Conservation (phyloP, 331 rosid species). For the Erythrophleum ivorense region DNA sequence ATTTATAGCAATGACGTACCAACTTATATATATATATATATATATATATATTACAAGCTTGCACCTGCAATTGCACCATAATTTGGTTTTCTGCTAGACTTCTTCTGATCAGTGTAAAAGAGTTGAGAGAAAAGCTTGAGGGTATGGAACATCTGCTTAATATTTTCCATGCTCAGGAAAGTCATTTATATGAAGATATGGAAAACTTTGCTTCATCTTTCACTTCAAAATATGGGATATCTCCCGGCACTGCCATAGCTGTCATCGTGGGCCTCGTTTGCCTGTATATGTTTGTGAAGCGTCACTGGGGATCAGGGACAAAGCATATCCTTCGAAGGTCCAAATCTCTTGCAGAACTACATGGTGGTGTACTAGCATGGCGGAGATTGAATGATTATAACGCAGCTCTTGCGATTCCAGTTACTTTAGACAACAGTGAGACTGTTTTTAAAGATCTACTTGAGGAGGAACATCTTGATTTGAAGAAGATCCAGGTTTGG, state of each 20-base stretch:
- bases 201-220: not conserved
- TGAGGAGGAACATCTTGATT: constrained; percentile 13
- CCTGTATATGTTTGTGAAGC: not conserved
- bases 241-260: not conserved
- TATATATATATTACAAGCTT: not conserved
- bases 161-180: not conserved
- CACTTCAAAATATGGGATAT: not conserved
- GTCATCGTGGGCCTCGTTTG: not conserved
- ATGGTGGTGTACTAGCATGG: not conserved
- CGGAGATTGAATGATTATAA: not conserved
- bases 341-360: not conserved
- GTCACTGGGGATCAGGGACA: not conserved
- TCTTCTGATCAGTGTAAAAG: not conserved
- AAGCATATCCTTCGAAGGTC: not conserved
- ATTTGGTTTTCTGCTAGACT: not conserved
- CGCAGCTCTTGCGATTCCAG: not conserved
- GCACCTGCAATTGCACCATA: not conserved
- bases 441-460: not conserved
- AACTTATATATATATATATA: not conserved
- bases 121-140: not conserved
- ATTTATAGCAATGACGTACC: no score
- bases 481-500: constrained; percentile 20
- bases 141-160: not conserved
- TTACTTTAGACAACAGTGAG: not conserved
- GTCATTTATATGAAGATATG: not conserved